Evolutionary conservation across 768 basidiomycete species (phyloP), one percentile per base, ranked within the genome.

Genomic region (Nidula microcarpa): DNA sequence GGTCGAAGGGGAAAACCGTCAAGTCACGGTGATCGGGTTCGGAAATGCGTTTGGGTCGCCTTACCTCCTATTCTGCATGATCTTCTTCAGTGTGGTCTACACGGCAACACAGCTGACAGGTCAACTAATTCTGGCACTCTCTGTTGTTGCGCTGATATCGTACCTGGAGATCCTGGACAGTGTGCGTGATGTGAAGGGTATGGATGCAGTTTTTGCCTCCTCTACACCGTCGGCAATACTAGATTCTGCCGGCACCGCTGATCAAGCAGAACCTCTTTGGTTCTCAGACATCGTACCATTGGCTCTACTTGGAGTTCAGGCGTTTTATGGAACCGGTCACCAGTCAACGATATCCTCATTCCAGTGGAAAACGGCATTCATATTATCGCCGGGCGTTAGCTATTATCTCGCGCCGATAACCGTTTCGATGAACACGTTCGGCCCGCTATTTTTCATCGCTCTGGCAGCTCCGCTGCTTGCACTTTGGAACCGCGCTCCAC

Each of bases 321-420:
- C 80, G 6, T 98, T 95, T 77, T 91, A 89, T 65, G 75, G 82
- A 0, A 98, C 95, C 0, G 96, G 97, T 2, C 97, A 99, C 62
- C 94, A 98, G 68, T 80, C 94, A 1, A 87, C 87, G 3, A 76
- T 98, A 37, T 80, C 92, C 1, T 89, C 91, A 2, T 81, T 99
- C 43, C 96, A 98, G 60, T 99, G 96, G 97, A 97, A 97, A 67
- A 72, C 87, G 1, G 95, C 90, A 6, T 99, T 98, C 68, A 66
- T 98, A 32, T 77, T 99, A 52, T 81, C 84, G 2, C 72, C 81
- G 3, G 82, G 77, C 0, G 73, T 94, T 43, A 74, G 70, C 9
- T 93, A 91, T 64, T 86, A 89, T 0, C 80, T 84, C 60, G 86
- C 94, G 0, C 86, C 86, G 0, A 44, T 89, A 1, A 85, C 92